A percentile compares a stretch with the other conserved stretches of the same genome.
Conservation (phyloP, 176 grass and related monocot species). For the Musa beccarii region DNA sequence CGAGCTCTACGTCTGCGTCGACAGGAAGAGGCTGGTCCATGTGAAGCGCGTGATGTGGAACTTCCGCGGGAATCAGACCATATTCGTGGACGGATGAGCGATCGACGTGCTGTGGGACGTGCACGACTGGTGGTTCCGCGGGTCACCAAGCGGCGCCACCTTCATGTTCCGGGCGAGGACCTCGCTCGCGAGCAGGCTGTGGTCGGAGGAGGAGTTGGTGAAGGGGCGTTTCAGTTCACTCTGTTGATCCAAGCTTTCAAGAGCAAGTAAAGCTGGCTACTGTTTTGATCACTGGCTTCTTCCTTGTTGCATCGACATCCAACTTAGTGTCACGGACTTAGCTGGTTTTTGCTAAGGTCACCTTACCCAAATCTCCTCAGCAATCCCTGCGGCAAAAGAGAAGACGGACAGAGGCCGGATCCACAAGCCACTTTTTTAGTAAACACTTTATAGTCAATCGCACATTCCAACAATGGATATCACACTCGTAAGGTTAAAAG, state of each 20-base stretch:
- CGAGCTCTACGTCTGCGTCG: slow-evolving; percentile 8
- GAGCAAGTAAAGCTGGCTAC: background rate
- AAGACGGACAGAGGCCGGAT: no score
- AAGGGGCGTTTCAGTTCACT: background rate
- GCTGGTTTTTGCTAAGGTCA: no score
- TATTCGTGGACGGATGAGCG: background rate
- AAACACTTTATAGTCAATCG: no score
- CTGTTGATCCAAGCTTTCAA: slow-evolving; percentile 8
- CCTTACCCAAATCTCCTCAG: no score
- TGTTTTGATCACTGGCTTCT: background rate
- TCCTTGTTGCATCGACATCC: background rate
- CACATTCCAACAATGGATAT: no score
- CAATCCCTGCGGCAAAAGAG: no score
- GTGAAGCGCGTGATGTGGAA: background rate
- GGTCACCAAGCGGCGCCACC: background rate
- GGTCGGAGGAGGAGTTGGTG: background rate
- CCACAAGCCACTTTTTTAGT: no score
- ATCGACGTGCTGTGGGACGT: slow-evolving; percentile 13
- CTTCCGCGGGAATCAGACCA: background rate
- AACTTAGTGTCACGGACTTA: no score
- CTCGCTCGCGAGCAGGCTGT: background rate
- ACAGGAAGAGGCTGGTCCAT: slow-evolving; percentile 1
- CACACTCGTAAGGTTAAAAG: no score
- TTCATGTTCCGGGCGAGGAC: slow-evolving; percentile 7
- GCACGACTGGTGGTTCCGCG: slow-evolving; percentile 8